Evolutionary conservation across 2,329 filamentous ascomycete species (phyloP).

Genomic region (Colletotrichum karsti): DNA sequence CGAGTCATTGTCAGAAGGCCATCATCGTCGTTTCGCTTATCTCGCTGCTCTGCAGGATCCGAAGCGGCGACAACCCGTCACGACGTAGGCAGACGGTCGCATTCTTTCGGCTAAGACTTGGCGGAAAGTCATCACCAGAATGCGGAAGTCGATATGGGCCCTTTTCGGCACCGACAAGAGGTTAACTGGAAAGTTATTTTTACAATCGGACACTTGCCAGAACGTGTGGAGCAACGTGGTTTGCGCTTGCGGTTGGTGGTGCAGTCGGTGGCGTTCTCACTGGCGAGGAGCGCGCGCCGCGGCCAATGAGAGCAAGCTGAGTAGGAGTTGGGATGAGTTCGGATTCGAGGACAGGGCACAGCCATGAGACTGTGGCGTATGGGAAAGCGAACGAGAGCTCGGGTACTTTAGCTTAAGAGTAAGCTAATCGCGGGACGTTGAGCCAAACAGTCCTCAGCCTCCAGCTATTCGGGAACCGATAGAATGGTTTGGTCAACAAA

Average conservation of each 20-base stretch:
- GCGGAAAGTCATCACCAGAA: background rate
- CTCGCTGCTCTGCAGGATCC: background rate
- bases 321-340: background rate
- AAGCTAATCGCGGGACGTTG: background rate
- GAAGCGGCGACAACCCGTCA: background rate
- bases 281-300: background rate
- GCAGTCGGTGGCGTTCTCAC: background rate
- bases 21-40: background rate
- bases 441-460: background rate
- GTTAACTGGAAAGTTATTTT: background rate
- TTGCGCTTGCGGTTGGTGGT: background rate
- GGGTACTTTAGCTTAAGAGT: background rate
- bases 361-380: background rate
- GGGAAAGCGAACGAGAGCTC: background rate
- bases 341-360: background rate
- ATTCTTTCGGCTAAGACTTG: background rate
- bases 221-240: background rate
- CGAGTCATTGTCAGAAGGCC: background rate
- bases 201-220: background rate
- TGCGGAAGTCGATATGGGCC: background rate
- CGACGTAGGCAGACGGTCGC: background rate
- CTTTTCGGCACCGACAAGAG: conserved; percentile 2
- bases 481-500: background rate
- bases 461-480: background rate
- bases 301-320: background rate